These are phyloP conservation scores for Larix sibirica DNA, from an alignment of 83 land plant species.

Conservation along the genomic window DNA sequence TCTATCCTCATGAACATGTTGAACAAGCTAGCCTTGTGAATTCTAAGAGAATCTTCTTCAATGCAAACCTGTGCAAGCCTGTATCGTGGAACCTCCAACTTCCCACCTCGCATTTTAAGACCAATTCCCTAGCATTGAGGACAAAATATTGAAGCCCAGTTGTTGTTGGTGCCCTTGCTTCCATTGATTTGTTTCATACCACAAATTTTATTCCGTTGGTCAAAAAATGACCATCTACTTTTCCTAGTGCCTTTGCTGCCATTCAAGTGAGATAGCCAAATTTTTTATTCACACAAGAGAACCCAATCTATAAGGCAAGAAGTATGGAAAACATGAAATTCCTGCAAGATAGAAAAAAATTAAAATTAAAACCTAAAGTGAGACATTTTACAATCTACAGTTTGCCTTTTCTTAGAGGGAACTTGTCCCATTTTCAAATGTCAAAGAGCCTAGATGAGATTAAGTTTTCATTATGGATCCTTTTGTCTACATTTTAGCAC, in stretches of 20 bases:
- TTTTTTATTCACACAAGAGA: constrained; percentile 73
- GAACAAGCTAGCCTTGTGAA: background rate
- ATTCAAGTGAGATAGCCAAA: constrained; percentile 27
- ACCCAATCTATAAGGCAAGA: constrained; percentile 93
- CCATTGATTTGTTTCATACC: constrained; percentile 22
- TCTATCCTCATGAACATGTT: no score
- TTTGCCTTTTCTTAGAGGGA: background rate
- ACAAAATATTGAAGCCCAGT: constrained; percentile 58
- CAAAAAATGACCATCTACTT: constrained; percentile 30
- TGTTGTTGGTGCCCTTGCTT: constrained; percentile 20
- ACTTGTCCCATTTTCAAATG: no score
- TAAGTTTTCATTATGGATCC: background rate
- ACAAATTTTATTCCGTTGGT: constrained; percentile 11
- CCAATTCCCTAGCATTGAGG: constrained; percentile 98
- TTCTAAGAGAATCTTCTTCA: background rate
- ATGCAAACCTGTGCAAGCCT: constrained; percentile 68
- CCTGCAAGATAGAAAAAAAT: constrained; percentile 40
- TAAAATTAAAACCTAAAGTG: constrained; percentile 2
- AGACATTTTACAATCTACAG: background rate
- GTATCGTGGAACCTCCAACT: constrained; percentile 68
- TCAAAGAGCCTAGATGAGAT: background rate
- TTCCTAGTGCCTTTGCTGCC: constrained; percentile 18
- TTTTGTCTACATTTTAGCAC: background rate
- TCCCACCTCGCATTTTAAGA: constrained; percentile 38
- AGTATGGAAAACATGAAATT: constrained; percentile 86